These are phyloP conservation scores for Thozetella sp. DNA, from an alignment of 495 filamentous ascomycete genomes.

Conservation along the genomic window DNA sequence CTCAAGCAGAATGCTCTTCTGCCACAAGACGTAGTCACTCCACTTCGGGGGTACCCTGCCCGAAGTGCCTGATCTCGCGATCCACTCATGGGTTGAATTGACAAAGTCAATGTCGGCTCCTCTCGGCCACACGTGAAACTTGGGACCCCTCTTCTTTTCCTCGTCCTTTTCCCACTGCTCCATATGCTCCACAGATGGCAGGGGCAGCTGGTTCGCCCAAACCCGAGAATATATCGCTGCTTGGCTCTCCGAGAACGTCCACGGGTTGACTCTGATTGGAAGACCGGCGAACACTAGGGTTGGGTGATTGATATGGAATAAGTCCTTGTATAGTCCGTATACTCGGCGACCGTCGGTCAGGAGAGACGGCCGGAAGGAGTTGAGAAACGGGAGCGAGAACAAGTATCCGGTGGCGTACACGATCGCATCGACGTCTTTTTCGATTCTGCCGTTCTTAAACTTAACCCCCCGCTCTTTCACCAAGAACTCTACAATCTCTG, in stretches of 20 bases:
- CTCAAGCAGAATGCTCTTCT: slow-evolving; percentile 38
- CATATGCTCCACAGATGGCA: slow-evolving; percentile 69
- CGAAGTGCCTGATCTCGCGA: slow-evolving; percentile 36
- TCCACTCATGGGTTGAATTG: slow-evolving; percentile 69
- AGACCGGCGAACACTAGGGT: slow-evolving; percentile 79
- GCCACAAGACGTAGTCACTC: slow-evolving; percentile 68
- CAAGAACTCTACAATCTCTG: slow-evolving; percentile 40
- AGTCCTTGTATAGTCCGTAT: slow-evolving; percentile 70
- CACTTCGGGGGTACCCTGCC: slow-evolving; percentile 70
- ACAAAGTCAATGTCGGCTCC: slow-evolving; percentile 73
- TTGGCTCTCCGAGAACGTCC: slow-evolving; percentile 79
- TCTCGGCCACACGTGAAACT: slow-evolving; percentile 65
- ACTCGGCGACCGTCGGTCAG: slow-evolving; percentile 71
- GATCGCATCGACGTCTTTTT: slow-evolving; percentile 63
- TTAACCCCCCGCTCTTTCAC: slow-evolving; percentile 32
- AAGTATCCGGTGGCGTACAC: slow-evolving; percentile 79
- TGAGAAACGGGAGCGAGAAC: slow-evolving; percentile 72
- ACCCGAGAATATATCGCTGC: slow-evolving; percentile 74
- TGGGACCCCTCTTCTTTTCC: slow-evolving; percentile 26
- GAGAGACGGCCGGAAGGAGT: slow-evolving; percentile 53
- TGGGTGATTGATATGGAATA: slow-evolving; percentile 75
- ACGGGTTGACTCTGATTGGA: slow-evolving; percentile 80
- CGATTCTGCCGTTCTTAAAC: slow-evolving; percentile 44
- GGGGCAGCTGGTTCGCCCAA: slow-evolving; percentile 65
- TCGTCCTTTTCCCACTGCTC: slow-evolving; percentile 51